Conservation (phyloP, 2,329 filamentous ascomycete genomes). For the Aulographum hederae region DNA sequence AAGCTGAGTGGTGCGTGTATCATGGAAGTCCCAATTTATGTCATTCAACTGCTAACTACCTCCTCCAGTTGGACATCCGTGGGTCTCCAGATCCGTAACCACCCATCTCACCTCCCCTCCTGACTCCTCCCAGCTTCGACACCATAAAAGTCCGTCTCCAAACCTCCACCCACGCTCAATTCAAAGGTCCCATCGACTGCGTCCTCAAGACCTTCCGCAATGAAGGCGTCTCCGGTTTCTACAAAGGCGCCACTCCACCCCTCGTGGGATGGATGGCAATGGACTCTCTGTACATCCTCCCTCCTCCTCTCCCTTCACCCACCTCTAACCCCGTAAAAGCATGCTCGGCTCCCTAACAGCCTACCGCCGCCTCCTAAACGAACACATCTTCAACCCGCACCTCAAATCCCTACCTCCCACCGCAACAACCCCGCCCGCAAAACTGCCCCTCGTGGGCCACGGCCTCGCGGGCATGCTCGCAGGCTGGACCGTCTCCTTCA, state of each 20-base stretch:
- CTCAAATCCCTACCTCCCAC: slow-evolving; percentile 13
- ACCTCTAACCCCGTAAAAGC: slow-evolving; percentile 7
- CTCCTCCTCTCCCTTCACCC: neutral
- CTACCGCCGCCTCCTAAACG: slow-evolving; percentile 68
- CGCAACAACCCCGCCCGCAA: slow-evolving; percentile 6
- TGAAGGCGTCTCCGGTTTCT: slow-evolving; percentile 71
- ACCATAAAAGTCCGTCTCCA: slow-evolving; percentile 94
- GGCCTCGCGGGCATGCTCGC: slow-evolving; percentile 75
- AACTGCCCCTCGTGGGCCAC: slow-evolving; percentile 60
- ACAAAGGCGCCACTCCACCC: slow-evolving; percentile 87
- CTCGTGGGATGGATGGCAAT: slow-evolving; percentile 97
- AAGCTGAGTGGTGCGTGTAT: slow-evolving; percentile 56
- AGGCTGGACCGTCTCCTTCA: slow-evolving; percentile 76
- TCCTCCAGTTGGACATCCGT: too few relatives aligned
- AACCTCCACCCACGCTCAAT: slow-evolving; percentile 59
- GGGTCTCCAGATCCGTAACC: too few relatives aligned
- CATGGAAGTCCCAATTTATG: slow-evolving; percentile 13
- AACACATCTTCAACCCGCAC: slow-evolving; percentile 53
- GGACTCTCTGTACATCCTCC: slow-evolving; percentile 50
- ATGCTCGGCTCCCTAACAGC: slow-evolving; percentile 88
- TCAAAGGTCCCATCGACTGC: slow-evolving; percentile 74
- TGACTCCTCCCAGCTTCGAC: slow-evolving; percentile 51
- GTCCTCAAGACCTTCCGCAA: slow-evolving; percentile 66
- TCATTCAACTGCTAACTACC: neutral
- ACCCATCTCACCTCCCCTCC: too few relatives aligned